phyloP scores from a whole-genome alignment of 306 rosid genomes.

The Arachis stenosperma region DNA sequence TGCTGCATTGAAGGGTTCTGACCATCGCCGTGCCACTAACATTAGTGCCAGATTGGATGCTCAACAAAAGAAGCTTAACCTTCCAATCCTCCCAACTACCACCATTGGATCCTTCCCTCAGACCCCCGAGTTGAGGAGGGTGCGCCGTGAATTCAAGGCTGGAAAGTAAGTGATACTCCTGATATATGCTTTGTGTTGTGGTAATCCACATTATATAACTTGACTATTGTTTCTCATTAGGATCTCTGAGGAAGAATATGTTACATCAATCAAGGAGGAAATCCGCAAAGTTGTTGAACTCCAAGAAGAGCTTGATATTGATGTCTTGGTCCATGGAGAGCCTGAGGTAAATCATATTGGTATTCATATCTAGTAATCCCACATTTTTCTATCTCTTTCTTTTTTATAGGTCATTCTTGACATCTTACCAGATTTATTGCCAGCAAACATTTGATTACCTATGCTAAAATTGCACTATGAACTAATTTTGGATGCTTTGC shows the following conservation, averaged over 20 bases:
- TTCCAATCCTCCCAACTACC: conserved; percentile 93
- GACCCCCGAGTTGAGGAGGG: conserved; percentile 83
- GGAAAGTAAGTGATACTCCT: conserved; percentile 61
- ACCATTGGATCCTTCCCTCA: conserved; percentile 97
- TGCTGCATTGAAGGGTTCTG: conserved; percentile 89
- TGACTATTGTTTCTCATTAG: conserved; percentile 45
- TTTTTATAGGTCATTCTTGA: background rate
- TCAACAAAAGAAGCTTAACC: conserved; percentile 93
- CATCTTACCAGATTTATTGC: conserved; percentile 1
- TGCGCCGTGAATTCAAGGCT: conserved; percentile 94
- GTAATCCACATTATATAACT: conserved; percentile 12
- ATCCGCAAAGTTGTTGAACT: conserved; percentile 76
- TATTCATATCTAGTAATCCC: too few relatives aligned
- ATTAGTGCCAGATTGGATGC: conserved; percentile 89
- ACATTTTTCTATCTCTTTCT: too few relatives aligned
- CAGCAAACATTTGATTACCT: background rate
- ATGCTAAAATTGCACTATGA: conserved; percentile 21
- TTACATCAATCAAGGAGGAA: conserved; percentile 73
- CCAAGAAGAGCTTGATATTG: conserved; percentile 92
- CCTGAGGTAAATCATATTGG: conserved; percentile 72
- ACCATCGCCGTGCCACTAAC: conserved; percentile 83
- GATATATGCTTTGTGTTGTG: conserved; percentile 24
- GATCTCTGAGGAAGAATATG: conserved; percentile 84
- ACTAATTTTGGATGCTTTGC: conserved; percentile 38
- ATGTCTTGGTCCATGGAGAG: conserved; percentile 93